Base-by-base conservation (phyloP, 106 monocot species). In the Dendrobium chrysotoxum region DNA sequence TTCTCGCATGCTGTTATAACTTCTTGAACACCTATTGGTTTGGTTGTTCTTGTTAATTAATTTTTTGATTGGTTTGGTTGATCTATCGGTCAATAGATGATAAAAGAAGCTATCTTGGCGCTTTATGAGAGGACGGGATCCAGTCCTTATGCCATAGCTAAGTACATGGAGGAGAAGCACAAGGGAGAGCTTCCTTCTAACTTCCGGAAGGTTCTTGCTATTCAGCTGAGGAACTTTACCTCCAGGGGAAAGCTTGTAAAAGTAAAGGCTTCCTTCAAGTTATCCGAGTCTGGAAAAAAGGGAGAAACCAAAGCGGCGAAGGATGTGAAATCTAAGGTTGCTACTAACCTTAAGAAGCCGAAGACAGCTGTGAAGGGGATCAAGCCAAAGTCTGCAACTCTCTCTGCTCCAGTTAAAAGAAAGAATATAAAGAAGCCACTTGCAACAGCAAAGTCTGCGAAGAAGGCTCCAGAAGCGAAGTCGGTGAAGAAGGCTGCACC, bases 211-310 rank as follows among this genome's bases (percentile, higher is more conserved):
- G 77, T 82, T 53, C 80, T 95, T 45, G 83, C 90, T 13, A 44
- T 88, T 15, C 92, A 95, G 31, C 53, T 95, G 73, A 83, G 75
- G 82, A 90, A 86, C 57, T 79, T 85, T 53, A 53, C 86, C 10
- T 90, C 92, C 6, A 92, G 83, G 78, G 94, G 92, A 18, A 90
- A 90, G 83, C 86, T 95, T 17, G 84, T 85, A 9, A 92, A 90
- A 84, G 88, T 95, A 38, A 95, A 85, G 82, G 86, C 88, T 54
- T 95, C 94, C 0, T 95, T 92, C 86, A 95, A 92, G 88, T 78
- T 95, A 10, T 80, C 89, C 1, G 86, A 85, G 8, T 40, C 67
- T 0, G 85, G 58, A 4, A 90, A 90, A 83, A 78, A 87, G 30
- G 76, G 11, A 0, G 73, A 53, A 4, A 80, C 40, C 70, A 84